These are phyloP conservation scores for Botrytis paeoniae DNA, from an alignment of 2,329 filamentous ascomycete genomes.

Conservation along the genomic window DNA sequence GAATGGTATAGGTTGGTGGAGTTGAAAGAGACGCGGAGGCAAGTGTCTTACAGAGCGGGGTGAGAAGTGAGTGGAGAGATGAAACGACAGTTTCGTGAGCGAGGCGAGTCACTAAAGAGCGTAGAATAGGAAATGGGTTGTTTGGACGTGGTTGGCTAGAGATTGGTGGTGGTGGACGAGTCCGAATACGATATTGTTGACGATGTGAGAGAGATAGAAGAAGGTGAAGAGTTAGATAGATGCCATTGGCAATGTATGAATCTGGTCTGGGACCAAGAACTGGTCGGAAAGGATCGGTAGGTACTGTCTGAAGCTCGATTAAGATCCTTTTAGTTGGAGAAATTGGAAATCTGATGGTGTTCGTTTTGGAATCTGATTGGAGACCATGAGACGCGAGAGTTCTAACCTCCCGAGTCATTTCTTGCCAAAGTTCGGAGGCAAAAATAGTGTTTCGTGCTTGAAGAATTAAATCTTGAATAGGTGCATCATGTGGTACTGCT, in stretches of 20 bases:
- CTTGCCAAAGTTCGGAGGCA: slow-evolving; percentile 85
- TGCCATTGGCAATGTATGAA: slow-evolving; percentile 58
- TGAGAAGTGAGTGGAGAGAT: slow-evolving; percentile 28
- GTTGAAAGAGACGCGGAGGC: slow-evolving; percentile 29
- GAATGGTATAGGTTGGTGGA: slow-evolving; percentile 30
- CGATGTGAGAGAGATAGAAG: slow-evolving; percentile 77
- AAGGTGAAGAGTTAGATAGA: slow-evolving; percentile 68
- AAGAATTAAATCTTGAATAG: slow-evolving; percentile 66
- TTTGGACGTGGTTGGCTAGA: slow-evolving; percentile 48
- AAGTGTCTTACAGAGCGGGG: slow-evolving; percentile 29
- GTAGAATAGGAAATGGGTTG: slow-evolving; percentile 55
- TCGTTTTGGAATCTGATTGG: slow-evolving; percentile 50
- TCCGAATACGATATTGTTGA: slow-evolving; percentile 67
- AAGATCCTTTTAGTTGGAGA: slow-evolving; percentile 56
- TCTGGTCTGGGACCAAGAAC: slow-evolving; percentile 39
- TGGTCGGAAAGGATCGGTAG: slow-evolving; percentile 43
- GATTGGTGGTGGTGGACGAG: slow-evolving; percentile 56
- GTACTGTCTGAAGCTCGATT: slow-evolving; percentile 63
- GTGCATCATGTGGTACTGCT: slow-evolving; percentile 53
- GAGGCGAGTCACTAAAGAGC: slow-evolving; percentile 46
- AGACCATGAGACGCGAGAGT: slow-evolving; percentile 69
- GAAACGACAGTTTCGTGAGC: slow-evolving; percentile 32
- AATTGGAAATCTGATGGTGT: slow-evolving; percentile 54
- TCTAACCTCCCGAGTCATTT: slow-evolving; percentile 79
- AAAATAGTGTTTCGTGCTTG: slow-evolving; percentile 77